Conservation (phyloP, 495 filamentous ascomycete genomes). For the Cercophora sp. region DNA sequence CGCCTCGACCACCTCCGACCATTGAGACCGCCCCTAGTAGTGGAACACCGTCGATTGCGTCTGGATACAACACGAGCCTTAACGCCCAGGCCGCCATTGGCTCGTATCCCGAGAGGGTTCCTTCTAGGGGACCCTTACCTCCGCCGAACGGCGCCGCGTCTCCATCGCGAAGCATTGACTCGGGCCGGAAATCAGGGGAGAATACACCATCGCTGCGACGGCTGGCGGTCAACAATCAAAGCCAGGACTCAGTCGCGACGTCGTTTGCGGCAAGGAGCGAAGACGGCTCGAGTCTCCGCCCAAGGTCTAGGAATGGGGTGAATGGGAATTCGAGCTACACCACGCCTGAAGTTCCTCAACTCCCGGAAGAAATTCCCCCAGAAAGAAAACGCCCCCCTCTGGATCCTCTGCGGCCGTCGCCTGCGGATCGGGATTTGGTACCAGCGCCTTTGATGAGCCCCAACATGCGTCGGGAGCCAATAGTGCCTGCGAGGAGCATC, state of each 20-base stretch:
- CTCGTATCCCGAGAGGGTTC: conserved; percentile 18
- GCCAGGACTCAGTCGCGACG: conserved; percentile 52
- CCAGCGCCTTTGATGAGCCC: conserved; percentile 54
- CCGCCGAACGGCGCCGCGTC: conserved; percentile 36
- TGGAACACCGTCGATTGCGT: conserved; percentile 22
- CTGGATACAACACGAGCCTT: conserved; percentile 23
- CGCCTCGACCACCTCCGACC: conserved; percentile 24
- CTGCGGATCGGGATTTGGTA: conserved; percentile 42
- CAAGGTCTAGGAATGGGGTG: conserved; percentile 45
- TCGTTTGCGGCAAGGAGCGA: conserved; percentile 44
- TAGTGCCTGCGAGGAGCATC: conserved; percentile 40
- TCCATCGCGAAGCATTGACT: conserved; percentile 44
- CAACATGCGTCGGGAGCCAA: conserved; percentile 40
- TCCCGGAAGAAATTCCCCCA: conserved; percentile 41
- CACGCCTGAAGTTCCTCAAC: conserved; percentile 26
- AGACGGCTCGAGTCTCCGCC: conserved; percentile 44
- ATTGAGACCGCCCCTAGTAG: conserved; percentile 26
- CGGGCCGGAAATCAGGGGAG: conserved; percentile 35
- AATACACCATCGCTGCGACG: conserved; percentile 40
- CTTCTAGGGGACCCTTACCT: conserved; percentile 29
- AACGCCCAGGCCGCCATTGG: conserved; percentile 12
- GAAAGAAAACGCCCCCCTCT: conserved; percentile 52
- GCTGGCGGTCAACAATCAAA: conserved; percentile 48
- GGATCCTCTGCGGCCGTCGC: conserved; percentile 42
- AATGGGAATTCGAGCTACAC: conserved; percentile 36